Conservation (phyloP, 2,329 filamentous ascomycete species). For the Ophiocordyceps camponoti-floridani region DNA sequence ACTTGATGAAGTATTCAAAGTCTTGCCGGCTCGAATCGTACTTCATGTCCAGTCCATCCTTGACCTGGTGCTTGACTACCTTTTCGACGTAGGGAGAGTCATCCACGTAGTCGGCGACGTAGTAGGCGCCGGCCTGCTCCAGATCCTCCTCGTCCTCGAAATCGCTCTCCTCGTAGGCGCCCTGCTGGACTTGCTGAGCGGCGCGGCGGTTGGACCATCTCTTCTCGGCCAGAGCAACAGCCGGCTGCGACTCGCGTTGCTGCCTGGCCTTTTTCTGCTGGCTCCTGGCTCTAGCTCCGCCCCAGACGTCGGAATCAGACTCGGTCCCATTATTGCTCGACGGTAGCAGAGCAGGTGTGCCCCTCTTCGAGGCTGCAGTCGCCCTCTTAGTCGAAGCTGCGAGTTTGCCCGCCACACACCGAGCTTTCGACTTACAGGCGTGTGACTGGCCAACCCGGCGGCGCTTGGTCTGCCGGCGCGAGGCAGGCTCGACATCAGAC, state of each 20-base stretch:
- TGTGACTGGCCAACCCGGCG: slow-evolving; percentile 48
- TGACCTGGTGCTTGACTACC: slow-evolving; percentile 71
- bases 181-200: slow-evolving; percentile 51
- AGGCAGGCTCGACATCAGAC: slow-evolving; percentile 46
- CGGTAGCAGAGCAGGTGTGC: slow-evolving; percentile 35
- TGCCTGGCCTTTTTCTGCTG: slow-evolving; percentile 62
- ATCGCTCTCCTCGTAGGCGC: slow-evolving; percentile 49
- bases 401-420: not conserved
- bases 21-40: slow-evolving; percentile 48
- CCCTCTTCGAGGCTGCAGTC: slow-evolving; percentile 37
- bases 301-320: slow-evolving; percentile 63
- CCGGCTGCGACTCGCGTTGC: slow-evolving; percentile 48
- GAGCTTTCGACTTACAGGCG: slow-evolving; percentile 31
- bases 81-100: slow-evolving; percentile 76
- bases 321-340: slow-evolving; percentile 39
- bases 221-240: slow-evolving; percentile 57
- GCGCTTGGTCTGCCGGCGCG: slow-evolving; percentile 45
- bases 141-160: slow-evolving; percentile 47
- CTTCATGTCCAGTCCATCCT: slow-evolving; percentile 43
- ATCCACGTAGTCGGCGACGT: slow-evolving; percentile 52
- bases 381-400: not conserved
- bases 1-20: slow-evolving; percentile 89
- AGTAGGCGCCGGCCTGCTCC: slow-evolving; percentile 41
- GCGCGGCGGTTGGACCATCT: slow-evolving; percentile 82
- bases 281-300: slow-evolving; percentile 52